Conservation (phyloP, 2,329 filamentous ascomycete species). For the Aaosphaeria pasadenensis region DNA sequence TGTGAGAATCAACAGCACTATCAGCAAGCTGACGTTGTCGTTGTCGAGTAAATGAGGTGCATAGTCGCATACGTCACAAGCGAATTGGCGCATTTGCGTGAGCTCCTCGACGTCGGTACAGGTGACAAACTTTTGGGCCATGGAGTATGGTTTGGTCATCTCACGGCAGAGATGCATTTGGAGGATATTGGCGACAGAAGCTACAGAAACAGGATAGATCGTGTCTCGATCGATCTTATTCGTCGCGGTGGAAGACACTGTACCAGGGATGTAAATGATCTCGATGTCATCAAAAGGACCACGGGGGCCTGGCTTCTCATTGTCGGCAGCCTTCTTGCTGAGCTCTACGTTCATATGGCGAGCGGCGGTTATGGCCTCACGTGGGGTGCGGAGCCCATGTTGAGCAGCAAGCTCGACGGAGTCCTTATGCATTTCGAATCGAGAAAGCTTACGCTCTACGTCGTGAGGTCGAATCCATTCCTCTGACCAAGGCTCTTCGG, state of each 20-base stretch:
- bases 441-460: constrained; percentile 37
- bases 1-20: constrained; percentile 33
- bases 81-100: constrained; percentile 29
- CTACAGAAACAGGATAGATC: constrained; percentile 34
- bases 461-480: constrained; percentile 37
- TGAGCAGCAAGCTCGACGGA: constrained; percentile 28
- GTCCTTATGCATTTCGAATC: constrained; percentile 36
- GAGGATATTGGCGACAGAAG: constrained; percentile 30
- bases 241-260: constrained; percentile 35
- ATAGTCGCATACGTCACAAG: constrained; percentile 34
- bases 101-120: constrained; percentile 31
- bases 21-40: constrained; percentile 35
- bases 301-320: constrained; percentile 13
- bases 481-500: constrained; percentile 37
- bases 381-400: constrained; percentile 24
- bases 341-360: constrained; percentile 18
- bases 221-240: constrained; percentile 29
- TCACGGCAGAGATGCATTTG: constrained; percentile 33
- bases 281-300: constrained; percentile 37
- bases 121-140: constrained; percentile 32
- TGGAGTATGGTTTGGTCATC: constrained; percentile 32
- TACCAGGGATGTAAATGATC: constrained; percentile 37
- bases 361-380: constrained; percentile 32
- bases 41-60: constrained; percentile 39
- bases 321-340: constrained; percentile 12